Conservation (phyloP, 495 filamentous ascomycete genomes). For the Penicillium fimorum region DNA sequence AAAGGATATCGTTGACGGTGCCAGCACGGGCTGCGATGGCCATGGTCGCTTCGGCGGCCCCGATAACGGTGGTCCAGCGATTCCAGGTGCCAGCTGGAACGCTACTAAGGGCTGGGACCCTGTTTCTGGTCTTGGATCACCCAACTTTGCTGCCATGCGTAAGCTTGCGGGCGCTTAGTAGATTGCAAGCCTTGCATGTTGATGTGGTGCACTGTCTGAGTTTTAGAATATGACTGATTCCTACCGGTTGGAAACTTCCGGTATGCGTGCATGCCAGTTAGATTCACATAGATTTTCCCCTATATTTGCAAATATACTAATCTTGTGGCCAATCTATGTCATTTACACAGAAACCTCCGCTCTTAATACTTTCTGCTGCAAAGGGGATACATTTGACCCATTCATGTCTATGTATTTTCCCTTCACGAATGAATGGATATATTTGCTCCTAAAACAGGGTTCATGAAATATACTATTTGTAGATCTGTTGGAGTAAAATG, state of each 20-base stretch:
- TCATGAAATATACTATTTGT: too few relatives aligned
- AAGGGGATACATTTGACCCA: not conserved
- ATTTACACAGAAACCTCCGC: not conserved
- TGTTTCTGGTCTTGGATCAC: constrained; percentile 59
- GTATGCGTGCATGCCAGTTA: not conserved
- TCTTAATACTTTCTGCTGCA: not conserved
- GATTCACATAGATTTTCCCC: constrained; percentile 1
- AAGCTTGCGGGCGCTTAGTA: constrained; percentile 24
- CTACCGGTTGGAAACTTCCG: not conserved
- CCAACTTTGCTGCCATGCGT: constrained; percentile 44
- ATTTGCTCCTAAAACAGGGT: too few relatives aligned
- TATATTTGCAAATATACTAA: constrained; percentile 11
- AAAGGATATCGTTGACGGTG: constrained; percentile 62
- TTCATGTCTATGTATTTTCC: not conserved
- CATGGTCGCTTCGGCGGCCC: constrained; percentile 40
- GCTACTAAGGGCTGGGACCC: constrained; percentile 61
- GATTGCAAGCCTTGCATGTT: not conserved
- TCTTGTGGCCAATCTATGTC: not conserved
- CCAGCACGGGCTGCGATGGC: constrained; percentile 60
- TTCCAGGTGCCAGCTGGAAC: constrained; percentile 48
- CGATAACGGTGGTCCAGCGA: constrained; percentile 35
- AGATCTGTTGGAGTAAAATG: too few relatives aligned
- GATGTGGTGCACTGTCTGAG: not conserved
- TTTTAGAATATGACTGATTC: not conserved
- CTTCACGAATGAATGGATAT: not conserved